A percentile compares a stretch with the other conserved stretches of the same genome.
These are phyloP conservation scores for Hypsizygus ulmarius DNA, from an alignment of 1,284 basidiomycete genomes.

Conservation along the genomic window DNA sequence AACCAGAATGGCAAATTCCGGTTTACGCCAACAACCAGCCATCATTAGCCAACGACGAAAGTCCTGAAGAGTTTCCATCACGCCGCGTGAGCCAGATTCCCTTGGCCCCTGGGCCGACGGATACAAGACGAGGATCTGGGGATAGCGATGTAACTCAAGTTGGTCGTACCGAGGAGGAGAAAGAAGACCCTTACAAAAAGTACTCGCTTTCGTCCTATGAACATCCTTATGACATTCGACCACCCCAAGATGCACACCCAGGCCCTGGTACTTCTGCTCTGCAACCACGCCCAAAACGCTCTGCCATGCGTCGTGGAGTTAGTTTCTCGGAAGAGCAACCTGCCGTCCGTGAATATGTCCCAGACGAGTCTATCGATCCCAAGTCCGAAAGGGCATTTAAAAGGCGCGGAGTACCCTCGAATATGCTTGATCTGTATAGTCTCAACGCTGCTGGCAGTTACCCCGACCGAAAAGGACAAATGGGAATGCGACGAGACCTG, in stretches of 20 bases:
- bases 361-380: conserved; percentile 26
- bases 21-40: conserved; percentile 13
- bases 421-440: conserved; percentile 55
- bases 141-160: conserved; percentile 33
- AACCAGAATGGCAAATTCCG: conserved; percentile 21
- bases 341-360: conserved; percentile 22
- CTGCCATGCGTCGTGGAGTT: conserved; percentile 27
- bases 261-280: conserved; percentile 18
- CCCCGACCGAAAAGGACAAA: conserved; percentile 20
- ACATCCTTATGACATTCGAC: conserved; percentile 57
- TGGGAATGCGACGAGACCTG: conserved; percentile 7
- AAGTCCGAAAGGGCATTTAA: conserved; percentile 34
- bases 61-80: conserved; percentile 19
- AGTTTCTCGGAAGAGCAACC: conserved; percentile 30
- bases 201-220: conserved; percentile 53
- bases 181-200: conserved; percentile 31
- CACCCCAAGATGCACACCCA: conserved; percentile 43
- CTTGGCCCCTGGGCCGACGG: conserved; percentile 3
- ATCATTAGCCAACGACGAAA: conserved; percentile 7
- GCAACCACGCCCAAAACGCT: conserved; percentile 20
- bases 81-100: conserved; percentile 13
- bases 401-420: conserved; percentile 41
- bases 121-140: conserved; percentile 22
- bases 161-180: conserved; percentile 18
- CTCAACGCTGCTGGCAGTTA: conserved; percentile 30